Conservation (phyloP, 139 green algal genomes). For the Protoeuglena noctilucae region DNA sequence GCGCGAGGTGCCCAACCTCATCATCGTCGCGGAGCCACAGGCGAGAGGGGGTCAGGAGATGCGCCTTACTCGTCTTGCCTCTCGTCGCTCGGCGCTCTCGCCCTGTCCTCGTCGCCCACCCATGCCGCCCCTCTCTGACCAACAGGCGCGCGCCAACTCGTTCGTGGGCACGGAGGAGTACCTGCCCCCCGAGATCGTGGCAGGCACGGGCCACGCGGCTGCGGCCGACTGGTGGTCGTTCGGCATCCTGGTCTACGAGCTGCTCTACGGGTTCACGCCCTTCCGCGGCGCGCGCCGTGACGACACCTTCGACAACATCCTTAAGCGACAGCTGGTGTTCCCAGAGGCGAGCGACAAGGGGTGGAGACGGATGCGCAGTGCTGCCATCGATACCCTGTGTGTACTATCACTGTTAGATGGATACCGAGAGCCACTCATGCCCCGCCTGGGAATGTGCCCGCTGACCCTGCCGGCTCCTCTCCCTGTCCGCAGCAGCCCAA, state of each 20-base stretch:
- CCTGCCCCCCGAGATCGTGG: conserved; percentile 70
- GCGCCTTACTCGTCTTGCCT: too few relatives aligned
- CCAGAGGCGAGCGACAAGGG: conserved; percentile 28
- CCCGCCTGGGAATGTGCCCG: too few relatives aligned
- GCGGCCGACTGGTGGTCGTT: conserved; percentile 76
- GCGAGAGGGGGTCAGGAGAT: too few relatives aligned
- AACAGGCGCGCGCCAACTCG: conserved; percentile 70
- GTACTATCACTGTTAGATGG: too few relatives aligned
- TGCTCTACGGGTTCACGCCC: conserved; percentile 69
- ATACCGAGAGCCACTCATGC: too few relatives aligned
- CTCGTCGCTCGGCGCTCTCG: too few relatives aligned
- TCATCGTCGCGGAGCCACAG: conserved; percentile 64
- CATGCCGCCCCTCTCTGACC: conserved; percentile 67
- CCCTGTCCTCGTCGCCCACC: too few relatives aligned
- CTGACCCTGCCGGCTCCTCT: too few relatives aligned
- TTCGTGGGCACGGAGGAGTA: conserved; percentile 81
- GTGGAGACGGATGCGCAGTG: too few relatives aligned
- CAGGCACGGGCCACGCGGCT: conserved; percentile 46
- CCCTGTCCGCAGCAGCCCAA: too few relatives aligned
- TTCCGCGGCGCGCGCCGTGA: conserved; percentile 57
- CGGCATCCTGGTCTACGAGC: conserved; percentile 92
- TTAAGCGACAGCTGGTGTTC: conserved; percentile 69
- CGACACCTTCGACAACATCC: conserved; percentile 87
- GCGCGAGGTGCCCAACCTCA: conserved; percentile 2
- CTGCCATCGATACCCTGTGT: too few relatives aligned